A percentile compares a stretch with the other conserved stretches of the same genome.
phyloP scores from a whole-genome alignment of 2,329 filamentous ascomycete genomes.

The Ampelomyces quisqualis region DNA sequence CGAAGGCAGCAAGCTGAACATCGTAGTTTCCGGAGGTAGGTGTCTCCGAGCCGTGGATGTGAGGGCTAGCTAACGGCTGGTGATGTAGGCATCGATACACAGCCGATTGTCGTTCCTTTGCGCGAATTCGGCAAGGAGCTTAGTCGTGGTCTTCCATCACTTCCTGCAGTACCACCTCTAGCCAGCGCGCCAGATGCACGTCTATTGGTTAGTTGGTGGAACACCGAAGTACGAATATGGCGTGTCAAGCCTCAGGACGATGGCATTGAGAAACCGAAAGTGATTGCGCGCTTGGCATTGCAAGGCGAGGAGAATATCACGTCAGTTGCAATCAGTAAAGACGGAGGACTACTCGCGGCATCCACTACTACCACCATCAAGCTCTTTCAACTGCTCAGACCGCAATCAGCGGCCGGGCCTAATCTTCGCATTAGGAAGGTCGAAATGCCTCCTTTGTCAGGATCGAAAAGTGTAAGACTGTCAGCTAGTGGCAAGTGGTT shows the following conservation, averaged over 20 bases:
- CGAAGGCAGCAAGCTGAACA: conserved; percentile 78
- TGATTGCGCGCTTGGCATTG: conserved; percentile 44
- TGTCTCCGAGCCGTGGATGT: not conserved
- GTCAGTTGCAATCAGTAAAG: conserved; percentile 68
- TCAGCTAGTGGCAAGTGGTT: conserved; percentile 72
- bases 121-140: conserved; percentile 75
- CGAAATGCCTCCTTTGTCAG: conserved; percentile 62
- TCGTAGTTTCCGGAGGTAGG: conserved; percentile 87
- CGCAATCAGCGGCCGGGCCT: conserved; percentile 55
- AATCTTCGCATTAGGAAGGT: conserved; percentile 71
- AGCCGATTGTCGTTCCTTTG: conserved; percentile 78
- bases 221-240: conserved; percentile 84
- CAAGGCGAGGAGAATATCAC: conserved; percentile 77
- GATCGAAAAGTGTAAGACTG: conserved; percentile 69
- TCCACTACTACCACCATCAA: conserved; percentile 75
- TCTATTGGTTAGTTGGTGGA: conserved; percentile 89
- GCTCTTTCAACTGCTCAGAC: conserved; percentile 67
- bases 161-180: conserved; percentile 77
- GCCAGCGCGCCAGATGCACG: conserved; percentile 71
- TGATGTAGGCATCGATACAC: conserved; percentile 73
- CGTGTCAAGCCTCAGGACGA: conserved; percentile 55
- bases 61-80: not conserved
- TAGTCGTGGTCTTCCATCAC: conserved; percentile 75
- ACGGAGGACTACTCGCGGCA: conserved; percentile 73
- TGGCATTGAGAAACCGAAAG: conserved; percentile 47